Evolutionary conservation across 2,329 filamentous ascomycete genomes (phyloP), one percentile per base, ranked within the genome.

Genomic region (Immersiporthe knoxdaviesiana): DNA sequence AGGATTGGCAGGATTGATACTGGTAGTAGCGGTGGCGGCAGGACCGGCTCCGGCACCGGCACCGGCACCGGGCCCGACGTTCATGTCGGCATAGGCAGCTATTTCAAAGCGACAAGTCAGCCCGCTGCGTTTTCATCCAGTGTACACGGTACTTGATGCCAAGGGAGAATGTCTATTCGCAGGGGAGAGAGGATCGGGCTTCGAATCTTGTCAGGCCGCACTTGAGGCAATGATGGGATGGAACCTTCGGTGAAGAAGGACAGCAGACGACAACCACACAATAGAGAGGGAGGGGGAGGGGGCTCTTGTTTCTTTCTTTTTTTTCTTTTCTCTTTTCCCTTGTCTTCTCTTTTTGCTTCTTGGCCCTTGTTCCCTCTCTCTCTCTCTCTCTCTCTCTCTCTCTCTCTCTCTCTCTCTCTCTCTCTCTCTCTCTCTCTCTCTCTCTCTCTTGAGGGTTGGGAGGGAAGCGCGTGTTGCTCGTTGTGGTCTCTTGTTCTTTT

Each of bases 11-110:
- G 69, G 63, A 41, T 37, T 68, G 52, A 63, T 70, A 52, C 63
- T 63, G 44, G 24, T 62, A 37, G 59, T n/a, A 4, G 61, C 14
- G 18, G 59, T 8, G n/a, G 61, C 12, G 18, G 61, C 16, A 50
- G 61, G 21, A 24, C 58, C 58, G 58, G 35, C 58, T 1, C 75
- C 78, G 73, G 78, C 27, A 37, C 37, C 37, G 52, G 39, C 24
- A 2, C 54, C 64, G 32, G 85, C 87, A 76, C 74, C 78, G 73
- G 78, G 78, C 68, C 76, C 78, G 59, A 73, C 68, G 66, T 77
- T 73, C 59, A 84, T 74, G 66, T 87, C 85, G 77, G 82, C 74
- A 74, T 86, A 78, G 73, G 82, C 82, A 79, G 85, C 86, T 88
- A 83, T 78, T 78, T 77, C 80, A 77, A 72, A 73, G 73, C 56